A percentile compares a stretch with the other conserved stretches of the same genome.
Evolutionary conservation across 768 basidiomycete genomes (phyloP).

Genomic region (Auricularia sp.): DNA sequence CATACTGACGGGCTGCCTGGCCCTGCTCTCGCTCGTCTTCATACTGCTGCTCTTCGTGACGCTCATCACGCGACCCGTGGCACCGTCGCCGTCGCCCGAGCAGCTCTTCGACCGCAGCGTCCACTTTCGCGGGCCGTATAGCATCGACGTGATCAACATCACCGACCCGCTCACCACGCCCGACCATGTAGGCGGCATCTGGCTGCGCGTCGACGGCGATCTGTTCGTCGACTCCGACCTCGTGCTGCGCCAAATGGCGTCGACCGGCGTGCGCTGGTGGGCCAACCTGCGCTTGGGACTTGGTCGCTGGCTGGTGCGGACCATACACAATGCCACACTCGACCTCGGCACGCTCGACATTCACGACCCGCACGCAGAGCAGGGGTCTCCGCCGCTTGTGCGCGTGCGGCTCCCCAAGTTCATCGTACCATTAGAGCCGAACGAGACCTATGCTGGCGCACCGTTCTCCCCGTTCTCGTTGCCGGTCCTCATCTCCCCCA

Average conservation of each 20-base stretch:
- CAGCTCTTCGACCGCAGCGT: constrained; percentile 48
- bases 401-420: constrained; percentile 39
- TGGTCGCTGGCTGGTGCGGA: constrained; percentile 56
- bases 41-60: constrained; percentile 31
- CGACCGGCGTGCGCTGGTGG: constrained; percentile 26
- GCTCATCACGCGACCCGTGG: constrained; percentile 29
- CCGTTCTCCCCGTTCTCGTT: constrained; percentile 53
- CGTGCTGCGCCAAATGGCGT: constrained; percentile 27
- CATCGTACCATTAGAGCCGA: constrained; percentile 44
- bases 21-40: constrained; percentile 43
- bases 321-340: constrained; percentile 47
- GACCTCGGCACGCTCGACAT: constrained; percentile 36
- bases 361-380: background rate
- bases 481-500: constrained; percentile 43
- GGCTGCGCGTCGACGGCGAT: constrained; percentile 49
- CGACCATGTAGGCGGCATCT: constrained; percentile 35
- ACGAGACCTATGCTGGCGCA: constrained; percentile 39
- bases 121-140: constrained; percentile 49
- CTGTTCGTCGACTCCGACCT: constrained; percentile 33
- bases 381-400: constrained; percentile 30
- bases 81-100: constrained; percentile 52
- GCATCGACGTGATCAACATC: constrained; percentile 51
- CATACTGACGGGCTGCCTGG: constrained; percentile 43
- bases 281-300: constrained; percentile 33
- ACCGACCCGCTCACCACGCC: constrained; percentile 23